phyloP scores from a whole-genome alignment of 140 eudicot genomes.

The Anethum foeniculum region DNA sequence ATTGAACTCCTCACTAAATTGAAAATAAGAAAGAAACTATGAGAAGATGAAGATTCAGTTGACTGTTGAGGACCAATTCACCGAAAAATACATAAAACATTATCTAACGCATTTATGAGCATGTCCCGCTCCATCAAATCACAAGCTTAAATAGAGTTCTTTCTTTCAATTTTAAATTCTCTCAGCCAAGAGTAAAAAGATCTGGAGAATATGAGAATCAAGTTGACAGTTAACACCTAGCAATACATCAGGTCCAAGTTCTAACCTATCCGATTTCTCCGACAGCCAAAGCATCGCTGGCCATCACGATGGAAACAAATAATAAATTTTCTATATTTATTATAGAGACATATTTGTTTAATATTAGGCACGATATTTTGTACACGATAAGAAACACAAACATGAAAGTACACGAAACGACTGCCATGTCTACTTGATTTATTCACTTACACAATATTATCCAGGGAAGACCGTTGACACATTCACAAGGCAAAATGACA shows the following conservation, averaged over 20 bases:
- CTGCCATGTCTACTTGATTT: not conserved
- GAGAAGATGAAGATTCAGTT: not conserved
- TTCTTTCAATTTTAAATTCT: not conserved
- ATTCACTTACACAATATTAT: not conserved
- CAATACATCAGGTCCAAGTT: not conserved
- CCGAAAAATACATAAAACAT: not conserved
- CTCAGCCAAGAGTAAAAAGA: not conserved
- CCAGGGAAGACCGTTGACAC: not conserved
- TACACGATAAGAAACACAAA: not conserved
- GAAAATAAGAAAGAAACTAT: not conserved
- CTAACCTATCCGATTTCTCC: not conserved
- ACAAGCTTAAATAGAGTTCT: not conserved
- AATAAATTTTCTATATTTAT: not conserved
- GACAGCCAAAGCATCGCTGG: not conserved
- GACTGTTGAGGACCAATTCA: not conserved
- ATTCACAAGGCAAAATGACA: not conserved
- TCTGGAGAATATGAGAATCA: not conserved
- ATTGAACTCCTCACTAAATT: constrained; percentile 82
- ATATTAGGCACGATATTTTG: not conserved
- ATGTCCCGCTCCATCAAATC: not conserved
- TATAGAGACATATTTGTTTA: too few relatives aligned
- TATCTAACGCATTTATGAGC: not conserved
- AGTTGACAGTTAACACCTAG: not conserved
- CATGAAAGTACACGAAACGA: not conserved
- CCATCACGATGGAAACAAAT: not conserved